Evolutionary conservation across 2,329 filamentous ascomycete species (phyloP).

Genomic region (Calonectria montana): DNA sequence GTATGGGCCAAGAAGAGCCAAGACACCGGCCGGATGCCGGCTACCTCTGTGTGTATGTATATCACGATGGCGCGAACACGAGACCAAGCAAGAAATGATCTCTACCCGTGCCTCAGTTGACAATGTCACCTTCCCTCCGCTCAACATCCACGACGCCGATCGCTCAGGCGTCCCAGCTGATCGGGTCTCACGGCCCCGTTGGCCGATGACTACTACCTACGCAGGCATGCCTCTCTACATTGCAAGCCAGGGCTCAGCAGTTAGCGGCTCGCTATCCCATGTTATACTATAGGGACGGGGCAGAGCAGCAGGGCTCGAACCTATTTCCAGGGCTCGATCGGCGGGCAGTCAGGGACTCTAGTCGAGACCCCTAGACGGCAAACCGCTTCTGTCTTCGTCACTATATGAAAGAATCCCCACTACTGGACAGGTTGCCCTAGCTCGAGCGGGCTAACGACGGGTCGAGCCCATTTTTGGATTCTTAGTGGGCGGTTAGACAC

Average conservation of each 20-base stretch:
- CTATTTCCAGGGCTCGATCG: slow-evolving; percentile 3
- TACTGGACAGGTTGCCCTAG: slow-evolving; percentile 3
- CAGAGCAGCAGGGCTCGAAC: neutral
- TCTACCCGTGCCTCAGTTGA: slow-evolving; percentile 5
- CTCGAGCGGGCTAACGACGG: neutral
- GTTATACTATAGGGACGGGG: neutral
- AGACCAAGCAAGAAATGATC: neutral
- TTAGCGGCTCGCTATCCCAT: slow-evolving; percentile 3
- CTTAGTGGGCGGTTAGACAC: neutral
- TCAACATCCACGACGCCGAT: slow-evolving; percentile 6
- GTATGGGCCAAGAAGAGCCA: neutral
- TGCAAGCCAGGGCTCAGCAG: neutral
- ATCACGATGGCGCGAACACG: neutral
- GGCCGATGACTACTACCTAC: neutral
- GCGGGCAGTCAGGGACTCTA: neutral
- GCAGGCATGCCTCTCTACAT: neutral
- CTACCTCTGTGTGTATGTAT: neutral
- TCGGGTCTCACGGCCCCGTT: neutral
- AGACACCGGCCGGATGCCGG: neutral
- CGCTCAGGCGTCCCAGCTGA: slow-evolving; percentile 1
- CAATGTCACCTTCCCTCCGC: slow-evolving; percentile 6
- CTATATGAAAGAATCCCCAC: slow-evolving; percentile 4
- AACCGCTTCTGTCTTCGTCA: neutral
- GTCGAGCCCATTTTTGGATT: neutral
- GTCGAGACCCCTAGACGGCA: neutral